phyloP scores from a whole-genome alignment of 2,329 filamentous ascomycete genomes.

The Kalmusia sp. region DNA sequence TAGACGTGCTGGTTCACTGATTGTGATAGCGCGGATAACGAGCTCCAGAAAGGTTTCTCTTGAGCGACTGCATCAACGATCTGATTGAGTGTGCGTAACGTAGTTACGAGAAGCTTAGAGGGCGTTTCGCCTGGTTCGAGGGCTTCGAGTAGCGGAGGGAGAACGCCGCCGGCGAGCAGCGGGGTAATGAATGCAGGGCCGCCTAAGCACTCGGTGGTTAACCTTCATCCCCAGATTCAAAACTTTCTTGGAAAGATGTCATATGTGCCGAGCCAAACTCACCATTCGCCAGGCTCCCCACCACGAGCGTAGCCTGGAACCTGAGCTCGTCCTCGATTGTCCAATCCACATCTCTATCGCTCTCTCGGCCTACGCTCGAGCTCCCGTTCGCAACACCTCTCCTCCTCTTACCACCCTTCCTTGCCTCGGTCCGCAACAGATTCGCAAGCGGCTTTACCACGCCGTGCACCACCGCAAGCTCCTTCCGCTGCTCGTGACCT shows the following conservation, averaged over 20 bases:
- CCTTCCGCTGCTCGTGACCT: slow-evolving; percentile 87
- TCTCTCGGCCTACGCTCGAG: slow-evolving; percentile 21
- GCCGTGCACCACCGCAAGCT: slow-evolving; percentile 75
- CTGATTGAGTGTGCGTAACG: slow-evolving; percentile 76
- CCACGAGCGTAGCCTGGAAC: slow-evolving; percentile 82
- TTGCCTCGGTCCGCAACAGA: slow-evolving; percentile 54
- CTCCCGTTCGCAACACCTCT: slow-evolving; percentile 54
- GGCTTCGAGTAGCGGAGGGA: slow-evolving; percentile 74
- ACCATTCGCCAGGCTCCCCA: slow-evolving; percentile 87
- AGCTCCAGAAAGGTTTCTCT: slow-evolving; percentile 59
- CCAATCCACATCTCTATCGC: slow-evolving; percentile 47
- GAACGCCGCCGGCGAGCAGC: slow-evolving; percentile 70
- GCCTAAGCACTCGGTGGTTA: slow-evolving; percentile 58
- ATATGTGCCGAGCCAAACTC: slow-evolving; percentile 35
- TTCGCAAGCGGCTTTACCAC: slow-evolving; percentile 68
- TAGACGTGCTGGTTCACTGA: slow-evolving; percentile 62
- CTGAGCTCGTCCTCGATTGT: slow-evolving; percentile 71
- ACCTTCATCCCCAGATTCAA: slow-evolving; percentile 6
- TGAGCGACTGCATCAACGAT: slow-evolving; percentile 71
- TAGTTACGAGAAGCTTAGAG: slow-evolving; percentile 72
- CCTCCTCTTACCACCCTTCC: slow-evolving; percentile 56
- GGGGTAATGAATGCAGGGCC: slow-evolving; percentile 80
- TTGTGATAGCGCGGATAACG: slow-evolving; percentile 53
- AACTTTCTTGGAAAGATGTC: background rate
- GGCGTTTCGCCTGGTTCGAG: slow-evolving; percentile 71